Evolutionary conservation across 73 alveolate genomes (phyloP), one percentile per base, ranked within the genome.

Genomic region (Stentor roeselii): DNA sequence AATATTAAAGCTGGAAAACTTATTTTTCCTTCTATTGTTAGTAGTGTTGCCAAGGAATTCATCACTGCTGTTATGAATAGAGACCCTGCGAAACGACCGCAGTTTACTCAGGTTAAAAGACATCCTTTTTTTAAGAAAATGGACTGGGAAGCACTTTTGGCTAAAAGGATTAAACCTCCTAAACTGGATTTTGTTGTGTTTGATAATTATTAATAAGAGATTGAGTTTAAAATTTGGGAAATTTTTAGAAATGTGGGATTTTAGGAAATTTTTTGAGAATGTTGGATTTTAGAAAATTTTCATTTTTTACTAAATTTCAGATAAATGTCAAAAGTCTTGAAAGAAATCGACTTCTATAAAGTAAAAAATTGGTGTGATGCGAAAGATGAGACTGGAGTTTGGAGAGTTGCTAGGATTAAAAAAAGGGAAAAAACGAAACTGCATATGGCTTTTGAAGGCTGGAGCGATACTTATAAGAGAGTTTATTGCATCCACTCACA

Each of bases 91-190:
- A 67, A 67, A 31, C 38, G 82, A 14, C 82, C 82, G 21, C 38
- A 30, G 38, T 15, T 92, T 42, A 86, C 92, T 42, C 99, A 97
- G 80, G 86, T 97, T 4, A 93, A 88, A 78, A 87, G 91, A 31
- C 98, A 95, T 87, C 97, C 95, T 30, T 95, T 95, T 93, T 95
- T 97, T 89, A 75, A 80, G 78, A 94, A 91, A 39, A 95, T 97
- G 30, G 95, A 97, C 88, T 97, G 99, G 99, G 96, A 95, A 59
- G 89, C 91, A 75, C 93, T 97, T 61, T 83, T 83, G 59, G 74
- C 74, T 31, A 58, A 58, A 31, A n/a, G 74, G 35, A 58, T 58
- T 58, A n/a, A 31, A 21, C 27, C 74, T 31, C 74, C 74, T 2
- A 58, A 58, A 31, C 74, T 58, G 15, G 74, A n/a, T n/a, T n/a